A percentile compares a stretch with the other conserved stretches of the same genome.
Evolutionary conservation across 352 stramenopile species (phyloP).

Genomic region (Globisporangium abappressorium): DNA sequence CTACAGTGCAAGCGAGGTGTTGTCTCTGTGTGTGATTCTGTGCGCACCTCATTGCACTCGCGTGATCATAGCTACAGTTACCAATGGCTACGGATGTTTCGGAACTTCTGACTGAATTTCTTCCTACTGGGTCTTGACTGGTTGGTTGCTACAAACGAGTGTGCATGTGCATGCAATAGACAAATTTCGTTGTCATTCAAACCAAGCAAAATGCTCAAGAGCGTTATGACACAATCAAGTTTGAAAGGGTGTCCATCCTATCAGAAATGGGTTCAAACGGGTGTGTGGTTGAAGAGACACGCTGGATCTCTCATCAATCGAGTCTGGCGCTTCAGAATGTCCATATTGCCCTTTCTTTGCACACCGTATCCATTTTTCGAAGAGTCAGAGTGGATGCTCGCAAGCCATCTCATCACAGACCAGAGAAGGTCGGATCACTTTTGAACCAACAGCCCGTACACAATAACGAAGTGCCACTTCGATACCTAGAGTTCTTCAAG

Average conservation of each 20-base stretch:
- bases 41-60: neutral
- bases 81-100: neutral
- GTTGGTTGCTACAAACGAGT: too few species aligned
- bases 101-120: neutral
- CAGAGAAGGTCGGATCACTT: neutral
- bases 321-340: constrained; percentile 7
- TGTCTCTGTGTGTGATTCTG: neutral
- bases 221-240: neutral
- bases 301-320: neutral
- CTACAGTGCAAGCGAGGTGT: neutral
- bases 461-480: neutral
- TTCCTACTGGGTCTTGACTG: neutral
- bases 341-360: constrained; percentile 11
- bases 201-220: too few species aligned
- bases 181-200: too few species aligned
- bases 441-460: too few species aligned
- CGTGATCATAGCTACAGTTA: neutral
- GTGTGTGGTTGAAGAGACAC: constrained; percentile 7
- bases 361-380: constrained; percentile 7
- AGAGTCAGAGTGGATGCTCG: neutral
- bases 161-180: too few species aligned
- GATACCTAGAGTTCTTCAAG: constrained; percentile 1
- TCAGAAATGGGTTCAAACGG: neutral
- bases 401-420: neutral
- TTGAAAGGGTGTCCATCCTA: neutral